Conservation (phyloP, 768 basidiomycete species). For the Russula olivacea region DNA sequence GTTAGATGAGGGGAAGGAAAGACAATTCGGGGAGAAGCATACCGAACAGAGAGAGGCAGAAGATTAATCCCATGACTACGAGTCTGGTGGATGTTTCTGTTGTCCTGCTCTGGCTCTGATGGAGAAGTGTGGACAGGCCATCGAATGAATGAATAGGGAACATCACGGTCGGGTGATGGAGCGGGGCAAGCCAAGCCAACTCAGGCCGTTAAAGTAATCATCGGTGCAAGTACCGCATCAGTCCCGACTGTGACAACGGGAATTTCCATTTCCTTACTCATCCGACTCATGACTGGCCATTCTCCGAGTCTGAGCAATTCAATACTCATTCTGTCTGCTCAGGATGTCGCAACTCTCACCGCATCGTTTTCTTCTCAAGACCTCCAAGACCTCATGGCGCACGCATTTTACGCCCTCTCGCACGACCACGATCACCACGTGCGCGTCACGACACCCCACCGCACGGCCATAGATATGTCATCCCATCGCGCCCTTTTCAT, state of each 20-base stretch:
- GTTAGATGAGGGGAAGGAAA: not conserved
- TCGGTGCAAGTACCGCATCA: conserved; percentile 9
- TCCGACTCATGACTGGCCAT: not conserved
- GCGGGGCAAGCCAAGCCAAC: not conserved
- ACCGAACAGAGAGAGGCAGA: conserved; percentile 63
- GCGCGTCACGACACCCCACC: conserved; percentile 39
- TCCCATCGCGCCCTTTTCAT: conserved; percentile 69
- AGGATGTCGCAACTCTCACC: conserved; percentile 50
- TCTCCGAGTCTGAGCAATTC: not conserved
- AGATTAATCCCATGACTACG: conserved; percentile 46
- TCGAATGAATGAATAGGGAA: not conserved
- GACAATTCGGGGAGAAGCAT: conserved; percentile 23
- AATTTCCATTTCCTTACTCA: not conserved
- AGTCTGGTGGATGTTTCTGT: conserved; percentile 8
- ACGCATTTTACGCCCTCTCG: conserved; percentile 22
- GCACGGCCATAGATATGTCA: conserved; percentile 47
- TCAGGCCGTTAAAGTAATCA: not conserved
- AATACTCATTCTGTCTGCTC: conserved; percentile 53
- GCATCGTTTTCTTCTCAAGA: conserved; percentile 40
- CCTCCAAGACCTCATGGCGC: conserved; percentile 30
- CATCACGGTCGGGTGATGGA: not conserved
- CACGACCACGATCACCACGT: not conserved
- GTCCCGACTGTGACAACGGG: not conserved
- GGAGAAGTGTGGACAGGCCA: not conserved
- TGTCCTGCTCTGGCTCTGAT: not conserved